Conservation (phyloP, 192 early-diverging fungal species). For the Piromyces finnis region DNA sequence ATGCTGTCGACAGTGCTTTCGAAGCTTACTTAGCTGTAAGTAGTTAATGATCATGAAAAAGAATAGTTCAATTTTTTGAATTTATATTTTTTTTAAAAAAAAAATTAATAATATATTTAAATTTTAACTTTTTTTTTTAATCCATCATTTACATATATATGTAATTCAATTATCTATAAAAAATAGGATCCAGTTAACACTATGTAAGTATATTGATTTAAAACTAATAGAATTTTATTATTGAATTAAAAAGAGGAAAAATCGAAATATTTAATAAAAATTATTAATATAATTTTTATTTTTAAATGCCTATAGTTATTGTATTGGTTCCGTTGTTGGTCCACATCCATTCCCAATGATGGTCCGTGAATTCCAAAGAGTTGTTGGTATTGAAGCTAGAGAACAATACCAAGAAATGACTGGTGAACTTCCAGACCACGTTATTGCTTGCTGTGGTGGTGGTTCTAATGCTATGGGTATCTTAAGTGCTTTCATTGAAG, state of each 20-base stretch:
- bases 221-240: not conserved
- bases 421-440: constrained; percentile 71
- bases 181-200: not conserved
- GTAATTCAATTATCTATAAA: no score
- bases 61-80: no score
- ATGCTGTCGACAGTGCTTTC: constrained; percentile 97
- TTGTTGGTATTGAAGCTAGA: constrained; percentile 81
- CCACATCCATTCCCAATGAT: constrained; percentile 94
- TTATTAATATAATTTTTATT: no score
- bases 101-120: no score
- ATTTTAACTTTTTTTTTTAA: no score
- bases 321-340: constrained; percentile 93
- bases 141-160: no score
- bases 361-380: constrained; percentile 92
- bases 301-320: no score
- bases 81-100: no score
- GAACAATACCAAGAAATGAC: constrained; percentile 63
- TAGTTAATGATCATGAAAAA: not conserved
- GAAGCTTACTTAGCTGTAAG: constrained; percentile 77
- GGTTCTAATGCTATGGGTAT: constrained; percentile 95
- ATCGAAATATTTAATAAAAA: no score
- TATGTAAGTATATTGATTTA: not conserved
- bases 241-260: no score
- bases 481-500: constrained; percentile 86
- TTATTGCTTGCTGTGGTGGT: constrained; percentile 94